Evolutionary conservation across 305 asterid genomes (phyloP), one percentile per base, ranked within the genome.

Genomic region (Stenogyne calaminthoides): DNA sequence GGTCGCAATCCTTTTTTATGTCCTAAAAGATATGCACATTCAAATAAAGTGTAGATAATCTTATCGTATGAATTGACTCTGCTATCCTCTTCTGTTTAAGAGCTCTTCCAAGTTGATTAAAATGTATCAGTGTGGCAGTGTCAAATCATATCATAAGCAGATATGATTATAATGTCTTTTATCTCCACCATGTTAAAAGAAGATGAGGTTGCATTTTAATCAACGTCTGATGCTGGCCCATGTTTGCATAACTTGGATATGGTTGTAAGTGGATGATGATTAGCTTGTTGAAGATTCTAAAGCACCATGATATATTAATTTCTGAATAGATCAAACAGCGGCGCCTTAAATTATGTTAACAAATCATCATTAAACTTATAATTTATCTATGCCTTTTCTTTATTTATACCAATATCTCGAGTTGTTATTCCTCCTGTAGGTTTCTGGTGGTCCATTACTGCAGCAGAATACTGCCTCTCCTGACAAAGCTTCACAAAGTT

Each of bases 401-500:
- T 54, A 54, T 54, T 5, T 8, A 9, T 54, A 27, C 59, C 39
- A 14, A 34, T 62, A 49, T 49, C 20, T 36, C 51, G 36, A 76
- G 54, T 72, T 85, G 19, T 64, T 54, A 25, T 49, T 78, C 59
- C 58, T 67, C 77, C 64, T 81, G 81, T 74, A 87, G 93, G 74
- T 81, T 47, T 72, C 86, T 80, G 84, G 83, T 71, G 83, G 80
- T 71, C 75, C 86, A 27, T 44, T 80, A 19, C 51, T 57, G 67
- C 87, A 79, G 72, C 87, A 88, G 49, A 85, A 61, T 81, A 82
- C 75, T 22, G 75, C 78, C 62, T 66, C 85, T 65, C 79, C 84
- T 81, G 71, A 75, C 42, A 85, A 83, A 80, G 74, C 77, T 72
- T 84, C 85, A 47, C 79, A 80, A 22, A 66, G 55, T 69, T 74